Conservation (phyloP, 192 early-diverging fungal genomes). For the Backusella tuberculispora region DNA sequence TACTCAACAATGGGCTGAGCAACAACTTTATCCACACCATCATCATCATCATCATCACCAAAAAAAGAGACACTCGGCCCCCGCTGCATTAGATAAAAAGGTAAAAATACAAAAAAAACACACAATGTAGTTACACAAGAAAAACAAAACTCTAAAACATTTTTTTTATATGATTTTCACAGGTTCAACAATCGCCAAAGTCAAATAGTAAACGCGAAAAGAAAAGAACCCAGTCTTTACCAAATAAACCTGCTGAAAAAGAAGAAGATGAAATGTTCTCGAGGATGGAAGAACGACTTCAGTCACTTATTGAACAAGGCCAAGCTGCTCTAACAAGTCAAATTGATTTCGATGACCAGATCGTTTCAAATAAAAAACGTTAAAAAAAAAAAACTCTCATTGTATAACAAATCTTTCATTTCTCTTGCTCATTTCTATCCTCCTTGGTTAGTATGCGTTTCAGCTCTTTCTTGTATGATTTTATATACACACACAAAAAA, state of each 20-base stretch:
- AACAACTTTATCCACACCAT: background rate
- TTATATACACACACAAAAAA: no score
- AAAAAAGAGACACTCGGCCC: constrained; percentile 4
- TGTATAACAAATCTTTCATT: constrained; percentile 14
- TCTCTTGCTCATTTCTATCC: background rate
- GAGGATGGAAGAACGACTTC: constrained; percentile 23
- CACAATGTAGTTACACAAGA: background rate
- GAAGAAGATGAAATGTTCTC: constrained; percentile 18
- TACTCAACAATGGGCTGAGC: constrained; percentile 28
- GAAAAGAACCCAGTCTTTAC: constrained; percentile 15
- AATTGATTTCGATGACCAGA: constrained; percentile 1
- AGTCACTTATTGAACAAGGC: constrained; percentile 24
- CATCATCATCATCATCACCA: background rate
- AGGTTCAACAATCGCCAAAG: constrained; percentile 9
- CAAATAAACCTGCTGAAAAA: constrained; percentile 12
- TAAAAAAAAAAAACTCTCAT: background rate
- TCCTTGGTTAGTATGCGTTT: background rate
- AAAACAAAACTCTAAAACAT: background rate
- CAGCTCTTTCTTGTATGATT: no score
- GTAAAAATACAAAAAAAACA: constrained; percentile 1
- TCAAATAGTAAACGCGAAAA: background rate
- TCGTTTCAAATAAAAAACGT: constrained; percentile 10
- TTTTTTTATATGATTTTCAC: background rate
- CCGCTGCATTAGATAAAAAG: constrained; percentile 14
- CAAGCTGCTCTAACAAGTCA: constrained; percentile 23